Evolutionary conservation across 805 yeast species (phyloP).

Genomic region (Starmerella vitae): DNA sequence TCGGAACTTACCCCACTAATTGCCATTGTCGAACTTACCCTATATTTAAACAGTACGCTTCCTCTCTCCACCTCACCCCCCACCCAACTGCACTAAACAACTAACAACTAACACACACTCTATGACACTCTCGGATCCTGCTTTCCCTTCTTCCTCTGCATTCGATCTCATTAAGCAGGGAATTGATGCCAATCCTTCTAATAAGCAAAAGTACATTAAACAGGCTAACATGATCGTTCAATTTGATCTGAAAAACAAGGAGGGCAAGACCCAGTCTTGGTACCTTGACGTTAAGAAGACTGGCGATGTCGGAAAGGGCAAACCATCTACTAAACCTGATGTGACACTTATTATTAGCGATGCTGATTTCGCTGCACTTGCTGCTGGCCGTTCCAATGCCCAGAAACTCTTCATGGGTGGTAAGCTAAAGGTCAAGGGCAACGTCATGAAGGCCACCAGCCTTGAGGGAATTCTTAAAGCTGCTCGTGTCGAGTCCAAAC

Average conservation of each 20-base stretch:
- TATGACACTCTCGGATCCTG: slow-evolving; percentile 23
- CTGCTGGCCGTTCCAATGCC: slow-evolving; percentile 67
- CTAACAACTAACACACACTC: too few species aligned
- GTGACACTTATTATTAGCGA: slow-evolving; percentile 54
- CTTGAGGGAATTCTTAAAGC: slow-evolving; percentile 55
- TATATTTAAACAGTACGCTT: too few species aligned
- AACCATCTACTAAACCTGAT: slow-evolving; percentile 35
- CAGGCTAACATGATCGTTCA: slow-evolving; percentile 48
- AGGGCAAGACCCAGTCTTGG: slow-evolving; percentile 50
- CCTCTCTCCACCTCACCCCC: too few species aligned
- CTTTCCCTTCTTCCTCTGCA: slow-evolving; percentile 30
- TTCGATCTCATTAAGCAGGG: slow-evolving; percentile 29
- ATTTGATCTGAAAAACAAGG: slow-evolving; percentile 53
- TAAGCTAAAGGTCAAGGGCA: slow-evolving; percentile 74
- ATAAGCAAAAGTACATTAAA: slow-evolving; percentile 28
- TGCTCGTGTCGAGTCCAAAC: slow-evolving; percentile 36
- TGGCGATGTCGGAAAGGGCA: slow-evolving; percentile 39
- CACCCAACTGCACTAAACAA: too few species aligned
- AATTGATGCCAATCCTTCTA: slow-evolving; percentile 23
- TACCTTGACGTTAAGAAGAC: slow-evolving; percentile 48
- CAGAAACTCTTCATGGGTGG: slow-evolving; percentile 77
- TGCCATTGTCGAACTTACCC: too few species aligned
- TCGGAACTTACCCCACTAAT: too few species aligned
- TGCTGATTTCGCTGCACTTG: slow-evolving; percentile 55
- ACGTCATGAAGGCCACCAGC: slow-evolving; percentile 78